Base-by-base conservation (phyloP, 176 grass and related monocot species). In the Tuctoria greenei region DNA sequence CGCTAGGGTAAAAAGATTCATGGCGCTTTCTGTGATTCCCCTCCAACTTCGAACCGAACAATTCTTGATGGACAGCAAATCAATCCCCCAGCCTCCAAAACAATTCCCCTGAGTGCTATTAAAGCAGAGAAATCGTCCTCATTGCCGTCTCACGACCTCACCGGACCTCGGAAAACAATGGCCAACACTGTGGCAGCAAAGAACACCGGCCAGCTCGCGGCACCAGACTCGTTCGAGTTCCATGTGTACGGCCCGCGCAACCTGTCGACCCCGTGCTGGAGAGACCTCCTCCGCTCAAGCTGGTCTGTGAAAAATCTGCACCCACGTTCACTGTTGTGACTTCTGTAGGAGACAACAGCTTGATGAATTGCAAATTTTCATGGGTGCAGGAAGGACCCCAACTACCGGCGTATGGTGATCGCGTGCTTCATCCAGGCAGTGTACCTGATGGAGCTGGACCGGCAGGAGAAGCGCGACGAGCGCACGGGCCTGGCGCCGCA, bases 401-500 rank as follows among this genome's bases (percentile, higher is more conserved):
- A 83, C 76, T 93, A 97, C 78, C 72, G 80, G 49, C 81, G 90
- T 1, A 91, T 88, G 79, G 93, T 87, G 69, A 87, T 97, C 45
- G 93, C 90, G 64, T 91, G 93, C 78, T 91, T 97, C 83, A 84
- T 97, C 77, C 90, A 97, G 79, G 86, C 83, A 0, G 90, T 78
- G 11, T 97, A 97, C 83, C 73, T 91, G 55, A 83, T 93, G 17
- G 93, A 97, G 81, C 83, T 97, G n/a, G 93, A 97, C 83, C 71
- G 90, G 46, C 93, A 93, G 84, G 90, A 89, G 73, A 82, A 85
- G 72, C 77, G 81, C 55, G 78, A 83, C 14, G 77, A 75, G 49
- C 84, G 71, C 64, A 79, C 64, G 10, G 61, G 74, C 43, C 88
- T 97, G 7, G 93, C 93, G 37, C 77, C 85, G 65, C 84, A 83